Percentiles rank a stretch among this genome's conserved stretches.
Conservation (phyloP, 371 early-diverging fungal genomes). For the Saksenaea oblongispora region DNA sequence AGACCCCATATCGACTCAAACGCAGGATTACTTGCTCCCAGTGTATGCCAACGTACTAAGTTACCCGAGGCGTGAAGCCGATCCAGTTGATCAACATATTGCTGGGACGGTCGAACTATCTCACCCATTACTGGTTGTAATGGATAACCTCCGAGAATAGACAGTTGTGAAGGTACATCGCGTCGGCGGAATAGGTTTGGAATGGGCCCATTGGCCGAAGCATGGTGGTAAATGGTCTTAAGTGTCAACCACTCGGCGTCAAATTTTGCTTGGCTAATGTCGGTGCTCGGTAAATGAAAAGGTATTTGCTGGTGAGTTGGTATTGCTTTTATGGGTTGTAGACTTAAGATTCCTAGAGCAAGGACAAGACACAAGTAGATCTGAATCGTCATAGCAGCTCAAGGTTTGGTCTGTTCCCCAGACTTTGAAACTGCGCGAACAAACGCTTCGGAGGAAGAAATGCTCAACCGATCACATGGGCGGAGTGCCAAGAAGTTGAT, state of each 20-base stretch:
- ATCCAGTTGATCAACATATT: slow-evolving; percentile 17
- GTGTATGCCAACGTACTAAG: slow-evolving; percentile 3
- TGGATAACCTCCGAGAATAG: slow-evolving; percentile 16
- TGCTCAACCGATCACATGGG: neutral
- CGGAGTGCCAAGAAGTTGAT: neutral
- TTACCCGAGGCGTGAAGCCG: slow-evolving; percentile 10
- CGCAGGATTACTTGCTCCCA: neutral
- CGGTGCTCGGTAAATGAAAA: neutral
- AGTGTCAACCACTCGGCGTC: slow-evolving; percentile 8
- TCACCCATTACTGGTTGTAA: slow-evolving; percentile 23
- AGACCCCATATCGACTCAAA: slow-evolving; percentile 22
- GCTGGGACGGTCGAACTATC: slow-evolving; percentile 28
- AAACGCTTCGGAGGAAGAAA: neutral
- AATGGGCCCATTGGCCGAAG: slow-evolving; percentile 35
- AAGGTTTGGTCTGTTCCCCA: neutral
- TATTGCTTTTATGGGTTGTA: neutral
- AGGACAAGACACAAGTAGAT: neutral
- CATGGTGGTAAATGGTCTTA: slow-evolving; percentile 43
- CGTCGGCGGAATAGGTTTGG: slow-evolving; percentile 49
- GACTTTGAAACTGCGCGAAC: neutral
- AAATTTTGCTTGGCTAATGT: neutral
- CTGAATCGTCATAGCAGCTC: neutral
- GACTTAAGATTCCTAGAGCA: neutral
- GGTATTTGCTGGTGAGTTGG: neutral
- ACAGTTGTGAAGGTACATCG: slow-evolving; percentile 22